Percentiles rank a stretch among this genome's conserved stretches.
Conservation (phyloP, 306 rosid genomes). For the Crotalaria pallida region DNA sequence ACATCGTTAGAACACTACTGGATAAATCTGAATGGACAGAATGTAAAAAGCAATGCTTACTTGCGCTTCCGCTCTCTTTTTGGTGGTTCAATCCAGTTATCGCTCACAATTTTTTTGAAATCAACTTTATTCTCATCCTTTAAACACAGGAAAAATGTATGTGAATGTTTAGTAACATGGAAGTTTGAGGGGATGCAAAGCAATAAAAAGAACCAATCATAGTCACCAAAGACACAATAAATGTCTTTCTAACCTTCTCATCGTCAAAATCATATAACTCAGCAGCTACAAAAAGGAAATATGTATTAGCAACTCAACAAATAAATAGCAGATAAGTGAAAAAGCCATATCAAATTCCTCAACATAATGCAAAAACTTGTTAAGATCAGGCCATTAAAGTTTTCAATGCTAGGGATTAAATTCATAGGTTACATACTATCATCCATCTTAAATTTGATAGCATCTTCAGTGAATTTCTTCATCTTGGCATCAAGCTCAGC, state of each 20-base stretch:
- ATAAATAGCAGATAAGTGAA: not conserved
- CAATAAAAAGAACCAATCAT: not conserved
- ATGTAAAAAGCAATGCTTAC: conserved; percentile 35
- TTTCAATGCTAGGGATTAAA: not conserved
- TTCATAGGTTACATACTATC: conserved; percentile 55
- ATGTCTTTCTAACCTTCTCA: conserved; percentile 60
- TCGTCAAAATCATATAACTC: conserved; percentile 97
- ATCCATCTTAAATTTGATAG: conserved; percentile 98
- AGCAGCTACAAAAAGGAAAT: conserved; percentile 62
- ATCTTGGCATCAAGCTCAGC: conserved; percentile 99
- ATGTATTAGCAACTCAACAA: conserved; percentile 21
- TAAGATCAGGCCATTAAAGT: not conserved
- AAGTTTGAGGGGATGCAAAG: not conserved
- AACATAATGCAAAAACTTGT: not conserved
- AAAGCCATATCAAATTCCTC: not conserved
- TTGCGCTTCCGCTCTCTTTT: conserved; percentile 98
- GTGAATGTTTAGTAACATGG: no score
- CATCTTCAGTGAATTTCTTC: conserved; percentile 98
- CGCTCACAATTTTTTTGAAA: conserved; percentile 94
- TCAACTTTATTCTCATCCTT: conserved; percentile 88
- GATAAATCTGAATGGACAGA: conserved; percentile 1
- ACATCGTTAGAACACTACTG: not conserved
- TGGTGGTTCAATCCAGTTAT: conserved; percentile 96
- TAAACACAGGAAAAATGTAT: not conserved
- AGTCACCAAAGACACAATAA: not conserved